Conservation (phyloP, 2,329 filamentous ascomycete species). For the Diaporthe amygdali region DNA sequence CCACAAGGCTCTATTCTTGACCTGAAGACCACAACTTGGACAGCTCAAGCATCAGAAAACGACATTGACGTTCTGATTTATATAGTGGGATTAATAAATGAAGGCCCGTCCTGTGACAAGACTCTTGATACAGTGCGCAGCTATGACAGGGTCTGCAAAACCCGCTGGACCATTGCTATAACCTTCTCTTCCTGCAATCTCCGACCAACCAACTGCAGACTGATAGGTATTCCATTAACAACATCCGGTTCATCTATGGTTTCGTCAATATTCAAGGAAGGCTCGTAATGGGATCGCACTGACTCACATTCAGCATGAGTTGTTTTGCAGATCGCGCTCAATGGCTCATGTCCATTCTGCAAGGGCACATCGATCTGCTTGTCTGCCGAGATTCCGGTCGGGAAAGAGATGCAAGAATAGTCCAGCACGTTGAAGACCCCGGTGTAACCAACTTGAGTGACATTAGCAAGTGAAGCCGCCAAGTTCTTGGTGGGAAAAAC, state of each 20-base stretch:
- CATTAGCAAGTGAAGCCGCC: not conserved
- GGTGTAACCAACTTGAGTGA: constrained; percentile 48
- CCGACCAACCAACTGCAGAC: constrained; percentile 45
- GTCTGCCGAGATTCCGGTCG: constrained; percentile 47
- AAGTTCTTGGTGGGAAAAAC: not conserved
- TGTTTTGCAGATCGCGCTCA: constrained; percentile 42
- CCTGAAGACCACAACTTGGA: not conserved
- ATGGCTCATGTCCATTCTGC: constrained; percentile 35
- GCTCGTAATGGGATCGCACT: not conserved
- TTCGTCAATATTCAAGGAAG: not conserved
- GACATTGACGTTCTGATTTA: not conserved
- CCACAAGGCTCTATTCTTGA: not conserved
- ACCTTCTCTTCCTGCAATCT: constrained; percentile 48
- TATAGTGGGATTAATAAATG: too few relatives aligned
- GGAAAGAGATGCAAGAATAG: constrained; percentile 53
- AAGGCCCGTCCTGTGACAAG: too few relatives aligned
- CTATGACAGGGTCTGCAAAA: constrained; percentile 26
- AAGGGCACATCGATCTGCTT: constrained; percentile 41
- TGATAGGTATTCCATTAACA: constrained; percentile 49
- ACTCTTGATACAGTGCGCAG: not conserved
- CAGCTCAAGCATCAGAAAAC: fast-evolving
- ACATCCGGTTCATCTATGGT: constrained; percentile 42
- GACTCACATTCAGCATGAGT: constrained; percentile 50
- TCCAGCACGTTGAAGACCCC: constrained; percentile 56
- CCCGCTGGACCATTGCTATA: constrained; percentile 36